Evolutionary conservation across 768 basidiomycete genomes (phyloP), one percentile per base, ranked within the genome.

Genomic region (Leccinum subgranulosum): DNA sequence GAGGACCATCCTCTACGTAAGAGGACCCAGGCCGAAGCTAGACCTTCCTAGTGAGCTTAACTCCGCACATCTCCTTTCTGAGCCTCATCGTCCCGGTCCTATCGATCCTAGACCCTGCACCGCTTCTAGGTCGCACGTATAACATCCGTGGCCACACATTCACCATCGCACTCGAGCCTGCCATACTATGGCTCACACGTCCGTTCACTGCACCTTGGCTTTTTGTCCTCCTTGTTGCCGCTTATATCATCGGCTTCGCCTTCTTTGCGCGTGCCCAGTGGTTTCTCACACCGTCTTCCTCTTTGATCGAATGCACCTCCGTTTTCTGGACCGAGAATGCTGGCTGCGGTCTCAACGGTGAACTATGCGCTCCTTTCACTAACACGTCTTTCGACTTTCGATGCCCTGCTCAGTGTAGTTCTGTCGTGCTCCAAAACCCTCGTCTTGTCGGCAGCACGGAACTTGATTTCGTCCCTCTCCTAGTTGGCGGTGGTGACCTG

Each of bases 401-500:
- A 14, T 95, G 92, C 69, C 92, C 90, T 5, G 86, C 90, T 5
- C 83, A 83, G 53, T 90, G 90, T 64, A 74, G 77, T 49, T 73
- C 72, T 23, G 82, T 87, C 46, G 80, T 86, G 46, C 75, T 92
- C 43, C 81, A 85, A 62, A 92, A 93, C 66, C 84, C 86, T 15
- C 78, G 90, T 51, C 82, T 88, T 0, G 79, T 95, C 25, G 92
- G 93, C 23, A 71, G 82, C 50, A 72, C 83, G 55, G 77, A 86
- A 60, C 77, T 86, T 34, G 83, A 81, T 48, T 90, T 84, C 62
- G 79, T 82, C 21, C 90, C 92, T 7, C 76, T 94, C 23, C 78
- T 94, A 49, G 87, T 94, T 2, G 92, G 93, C n/a, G 93, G 93
- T 17, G 90, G 92, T 3, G 91, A 92, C 72, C 59, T 59, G 1